Evolutionary conservation across 768 basidiomycete species (phyloP), one percentile per base, ranked within the genome.

Genomic region (Phaffia tasmanica): DNA sequence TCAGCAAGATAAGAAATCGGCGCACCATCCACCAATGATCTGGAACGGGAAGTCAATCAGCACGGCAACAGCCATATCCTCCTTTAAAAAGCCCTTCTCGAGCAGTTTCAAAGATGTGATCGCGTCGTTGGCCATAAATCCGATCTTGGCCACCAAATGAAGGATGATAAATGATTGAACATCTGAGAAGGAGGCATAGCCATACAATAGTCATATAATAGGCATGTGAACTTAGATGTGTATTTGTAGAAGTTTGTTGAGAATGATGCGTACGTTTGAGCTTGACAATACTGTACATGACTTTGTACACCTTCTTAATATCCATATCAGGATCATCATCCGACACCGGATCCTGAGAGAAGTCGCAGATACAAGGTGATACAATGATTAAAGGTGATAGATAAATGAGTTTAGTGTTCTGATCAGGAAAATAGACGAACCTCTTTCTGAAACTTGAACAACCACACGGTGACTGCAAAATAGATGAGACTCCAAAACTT

Each of bases 1-100:
- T 85, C 18, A 6, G 89, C 86, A 90, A 90, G 29, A 94, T 79
- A 16, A 23, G 15, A 19, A 30, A 15, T 7, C n/a, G 9, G 18
- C 63, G 27, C 49, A 63, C 86, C 88, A 98, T 7, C 94, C 94
- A 25, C 89, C 92, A 65, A 88, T 74, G 60, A 99, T 90, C 79
- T 98, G 93, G 78, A 95, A 94, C 1, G 95, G 95, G 72, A 98
- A 97, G 76, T 99, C 95, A 70, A 98, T 86, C 49, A 98, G 83
- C 54, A 94, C 93, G 3, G 90, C 87, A 19, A 92, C 81, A n/a
- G 95, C 92, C 49, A 98, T 81, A 72, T 99, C 95, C 79, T 98
- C 95, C 50, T 92, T 86, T 67, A 85, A 87, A 63, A 99, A 81
- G 1, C 95, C 95, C 74, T 98, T 98, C 76, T 99, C 95, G 53